These are phyloP conservation scores for Parietaria judaica DNA, from an alignment of 306 rosid genomes.

Conservation along the genomic window DNA sequence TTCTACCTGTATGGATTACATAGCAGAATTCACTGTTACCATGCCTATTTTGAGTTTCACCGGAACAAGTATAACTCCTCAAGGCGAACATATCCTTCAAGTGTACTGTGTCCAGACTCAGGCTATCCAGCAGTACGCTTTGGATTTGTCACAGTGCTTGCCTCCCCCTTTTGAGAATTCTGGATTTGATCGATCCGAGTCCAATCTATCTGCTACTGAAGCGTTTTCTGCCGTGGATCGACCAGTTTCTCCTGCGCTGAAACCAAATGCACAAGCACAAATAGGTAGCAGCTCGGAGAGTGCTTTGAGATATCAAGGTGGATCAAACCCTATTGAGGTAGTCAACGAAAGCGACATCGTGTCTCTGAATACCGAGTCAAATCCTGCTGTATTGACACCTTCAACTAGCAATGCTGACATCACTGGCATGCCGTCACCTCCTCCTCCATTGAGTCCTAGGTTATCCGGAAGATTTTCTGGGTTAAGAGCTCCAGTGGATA, in stretches of 20 bases:
- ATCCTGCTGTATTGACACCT: slow-evolving; percentile 43
- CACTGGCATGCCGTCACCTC: slow-evolving; percentile 55
- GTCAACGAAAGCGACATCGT: slow-evolving; percentile 34
- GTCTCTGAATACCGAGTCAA: slow-evolving; percentile 50
- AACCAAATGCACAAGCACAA: slow-evolving; percentile 33
- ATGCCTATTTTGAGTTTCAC: slow-evolving; percentile 97
- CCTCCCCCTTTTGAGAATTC: slow-evolving; percentile 74
- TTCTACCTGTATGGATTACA: slow-evolving; percentile 77
- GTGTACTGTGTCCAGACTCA: slow-evolving; percentile 98
- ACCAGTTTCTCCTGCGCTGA: slow-evolving; percentile 40
- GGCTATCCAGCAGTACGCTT: slow-evolving; percentile 98
- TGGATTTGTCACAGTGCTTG: slow-evolving; percentile 89
- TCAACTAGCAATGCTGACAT: slow-evolving; percentile 53
- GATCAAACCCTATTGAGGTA: slow-evolving; percentile 49
- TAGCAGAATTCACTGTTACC: slow-evolving; percentile 89
- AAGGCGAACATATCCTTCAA: slow-evolving; percentile 74
- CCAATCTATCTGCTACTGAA: slow-evolving; percentile 47
- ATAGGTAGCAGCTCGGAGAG: slow-evolving; percentile 31
- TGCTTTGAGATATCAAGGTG: slow-evolving; percentile 51
- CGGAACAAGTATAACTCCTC: slow-evolving; percentile 76
- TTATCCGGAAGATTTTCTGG: slow-evolving; percentile 75
- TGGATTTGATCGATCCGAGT: slow-evolving; percentile 66
- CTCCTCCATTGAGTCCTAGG: slow-evolving; percentile 82
- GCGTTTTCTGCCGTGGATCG: slow-evolving; percentile 45
- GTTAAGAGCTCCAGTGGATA: slow-evolving; percentile 57